Evolutionary conservation across 257 asterid genomes (phyloP).

Genomic region (Solanum appendiculatum): DNA sequence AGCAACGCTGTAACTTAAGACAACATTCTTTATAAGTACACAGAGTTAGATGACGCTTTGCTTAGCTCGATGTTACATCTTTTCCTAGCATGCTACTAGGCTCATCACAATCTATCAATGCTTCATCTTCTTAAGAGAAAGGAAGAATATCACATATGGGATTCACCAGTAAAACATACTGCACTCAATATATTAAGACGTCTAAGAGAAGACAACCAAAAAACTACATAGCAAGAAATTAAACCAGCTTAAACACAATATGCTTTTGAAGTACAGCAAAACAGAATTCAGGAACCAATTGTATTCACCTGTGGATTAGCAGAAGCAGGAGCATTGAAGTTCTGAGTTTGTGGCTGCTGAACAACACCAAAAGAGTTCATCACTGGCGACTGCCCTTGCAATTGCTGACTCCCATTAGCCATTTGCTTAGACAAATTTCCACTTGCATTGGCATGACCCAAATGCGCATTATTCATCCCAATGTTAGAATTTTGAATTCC

Average conservation of each 20-base stretch:
- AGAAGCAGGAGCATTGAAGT: constrained; percentile 15
- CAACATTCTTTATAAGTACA: background rate
- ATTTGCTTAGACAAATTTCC: constrained; percentile 25
- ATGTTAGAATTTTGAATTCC: constrained; percentile 30
- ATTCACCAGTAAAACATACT: background rate
- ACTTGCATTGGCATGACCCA: constrained; percentile 19
- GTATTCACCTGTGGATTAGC: constrained; percentile 29
- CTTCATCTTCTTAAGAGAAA: background rate
- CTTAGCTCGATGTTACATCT: background rate
- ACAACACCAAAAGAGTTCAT: background rate
- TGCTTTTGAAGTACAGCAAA: constrained; percentile 7
- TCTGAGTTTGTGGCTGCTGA: background rate
- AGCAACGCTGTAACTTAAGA: background rate
- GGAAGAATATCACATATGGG: background rate
- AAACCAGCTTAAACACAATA: background rate
- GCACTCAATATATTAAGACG: background rate
- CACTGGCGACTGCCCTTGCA: constrained; percentile 7
- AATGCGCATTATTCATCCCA: constrained; percentile 24
- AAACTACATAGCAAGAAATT: background rate
- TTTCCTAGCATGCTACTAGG: background rate
- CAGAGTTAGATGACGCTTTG: background rate
- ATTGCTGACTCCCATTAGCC: constrained; percentile 18
- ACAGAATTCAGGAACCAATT: background rate
- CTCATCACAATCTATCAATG: constrained; percentile 10
- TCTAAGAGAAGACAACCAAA: constrained; percentile 5